phyloP scores from a whole-genome alignment of 2,329 filamentous ascomycete genomes.

The Laburnicola sp. region DNA sequence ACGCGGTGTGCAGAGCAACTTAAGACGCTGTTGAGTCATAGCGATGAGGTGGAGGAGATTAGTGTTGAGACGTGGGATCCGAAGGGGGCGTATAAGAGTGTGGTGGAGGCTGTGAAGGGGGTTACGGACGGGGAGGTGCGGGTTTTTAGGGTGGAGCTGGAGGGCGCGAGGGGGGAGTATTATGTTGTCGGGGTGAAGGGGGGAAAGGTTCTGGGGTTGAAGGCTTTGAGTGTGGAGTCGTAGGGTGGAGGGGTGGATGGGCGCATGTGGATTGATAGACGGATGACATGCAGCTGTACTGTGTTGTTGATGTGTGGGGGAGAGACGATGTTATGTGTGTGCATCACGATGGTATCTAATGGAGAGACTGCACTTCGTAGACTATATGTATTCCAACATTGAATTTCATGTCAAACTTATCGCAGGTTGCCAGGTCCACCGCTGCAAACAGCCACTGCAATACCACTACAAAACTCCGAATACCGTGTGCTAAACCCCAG shows the following conservation, averaged over 20 bases:
- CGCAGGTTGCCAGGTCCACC: no score
- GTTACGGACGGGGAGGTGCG: constrained; percentile 70
- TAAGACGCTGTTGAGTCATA: constrained; percentile 64
- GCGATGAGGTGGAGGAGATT: constrained; percentile 65
- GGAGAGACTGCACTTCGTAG: no score
- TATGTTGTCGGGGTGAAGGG: constrained; percentile 70
- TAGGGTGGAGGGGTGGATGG: constrained; percentile 13
- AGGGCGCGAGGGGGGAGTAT: constrained; percentile 71
- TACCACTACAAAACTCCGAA: no score
- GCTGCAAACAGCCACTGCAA: no score
- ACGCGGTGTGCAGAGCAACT: constrained; percentile 63
- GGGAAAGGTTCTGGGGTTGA: constrained; percentile 72
- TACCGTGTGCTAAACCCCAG: no score
- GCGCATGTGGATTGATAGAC: background rate
- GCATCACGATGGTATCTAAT: no score
- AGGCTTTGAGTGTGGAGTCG: constrained; percentile 74
- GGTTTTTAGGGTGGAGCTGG: constrained; percentile 71
- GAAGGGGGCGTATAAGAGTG: constrained; percentile 67
- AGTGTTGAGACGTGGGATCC: constrained; percentile 74
- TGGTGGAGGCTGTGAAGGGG: constrained; percentile 70
- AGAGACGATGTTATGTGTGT: no score
- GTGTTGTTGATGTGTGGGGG: no score
- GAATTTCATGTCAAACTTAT: no score
- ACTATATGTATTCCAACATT: no score
- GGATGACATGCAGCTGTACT: no score